A percentile compares a stretch with the other conserved stretches of the same genome.
phyloP scores from a whole-genome alignment of 768 basidiomycete species.

The Ramaria rubella region DNA sequence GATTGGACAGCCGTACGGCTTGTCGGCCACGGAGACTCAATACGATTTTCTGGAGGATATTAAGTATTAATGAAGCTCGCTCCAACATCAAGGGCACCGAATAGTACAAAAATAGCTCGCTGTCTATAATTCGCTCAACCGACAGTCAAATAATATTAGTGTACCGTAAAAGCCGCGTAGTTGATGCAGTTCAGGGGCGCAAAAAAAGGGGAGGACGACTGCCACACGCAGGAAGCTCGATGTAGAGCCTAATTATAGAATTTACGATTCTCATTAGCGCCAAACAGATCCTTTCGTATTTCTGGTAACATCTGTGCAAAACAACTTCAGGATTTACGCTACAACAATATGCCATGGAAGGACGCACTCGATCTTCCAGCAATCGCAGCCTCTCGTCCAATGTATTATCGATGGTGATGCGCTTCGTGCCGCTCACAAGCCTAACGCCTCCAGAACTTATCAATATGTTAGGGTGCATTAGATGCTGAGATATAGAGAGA shows the following conservation, averaged over 20 bases:
- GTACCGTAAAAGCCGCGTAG: too few relatives aligned
- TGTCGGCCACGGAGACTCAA: too few relatives aligned
- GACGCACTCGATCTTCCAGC: conserved; percentile 78
- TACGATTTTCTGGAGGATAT: too few relatives aligned
- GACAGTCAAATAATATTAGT: too few relatives aligned
- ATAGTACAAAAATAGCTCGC: too few relatives aligned
- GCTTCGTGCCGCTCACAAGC: conserved; percentile 59
- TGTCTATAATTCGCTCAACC: too few relatives aligned
- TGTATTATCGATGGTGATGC: conserved; percentile 91
- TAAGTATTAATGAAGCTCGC: too few relatives aligned
- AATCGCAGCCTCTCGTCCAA: conserved; percentile 85
- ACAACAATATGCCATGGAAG: not conserved
- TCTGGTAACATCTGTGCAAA: conserved; percentile 83
- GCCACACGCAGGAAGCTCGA: not conserved
- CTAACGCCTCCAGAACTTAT: conserved; percentile 79
- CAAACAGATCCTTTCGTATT: conserved; percentile 84
- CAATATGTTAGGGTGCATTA: not conserved
- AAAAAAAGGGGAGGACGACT: too few relatives aligned
- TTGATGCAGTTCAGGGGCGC: too few relatives aligned
- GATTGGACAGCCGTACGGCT: too few relatives aligned
- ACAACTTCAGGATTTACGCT: not conserved
- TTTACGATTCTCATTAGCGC: conserved; percentile 85
- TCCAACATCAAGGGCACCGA: too few relatives aligned
- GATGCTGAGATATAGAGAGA: not conserved
- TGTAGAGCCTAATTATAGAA: conserved; percentile 47